Conservation (phyloP, 1,284 basidiomycete species). For the Papiliotrema terrestris region DNA sequence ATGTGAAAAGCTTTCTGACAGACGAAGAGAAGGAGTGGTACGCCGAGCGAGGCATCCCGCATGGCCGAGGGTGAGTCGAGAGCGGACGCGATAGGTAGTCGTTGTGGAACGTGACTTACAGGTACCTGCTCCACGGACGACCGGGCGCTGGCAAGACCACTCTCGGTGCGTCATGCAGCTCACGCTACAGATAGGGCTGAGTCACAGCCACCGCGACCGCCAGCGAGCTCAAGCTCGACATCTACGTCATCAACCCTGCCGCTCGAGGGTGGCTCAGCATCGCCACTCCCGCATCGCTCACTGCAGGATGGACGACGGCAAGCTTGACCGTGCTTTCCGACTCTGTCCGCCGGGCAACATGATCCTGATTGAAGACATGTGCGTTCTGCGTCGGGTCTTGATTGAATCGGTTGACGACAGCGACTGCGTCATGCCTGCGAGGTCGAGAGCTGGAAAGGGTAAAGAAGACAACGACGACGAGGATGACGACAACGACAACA, state of each 20-base stretch:
- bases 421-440: slow-evolving; percentile 11
- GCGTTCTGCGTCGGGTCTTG: not conserved
- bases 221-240: slow-evolving; percentile 22
- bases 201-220: slow-evolving; percentile 26
- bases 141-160: slow-evolving; percentile 35
- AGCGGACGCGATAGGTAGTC: no score
- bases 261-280: slow-evolving; percentile 24
- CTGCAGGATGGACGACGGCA: slow-evolving; percentile 32
- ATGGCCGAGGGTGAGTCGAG: slow-evolving; percentile 22
- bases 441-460: not conserved
- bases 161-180: slow-evolving; percentile 12
- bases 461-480: slow-evolving; percentile 1
- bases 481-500: not conserved
- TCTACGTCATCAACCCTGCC: slow-evolving; percentile 30
- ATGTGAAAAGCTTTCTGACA: slow-evolving; percentile 25
- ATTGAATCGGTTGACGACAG: slow-evolving; percentile 5
- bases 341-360: slow-evolving; percentile 22
- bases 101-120: no score
- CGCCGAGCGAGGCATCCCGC: slow-evolving; percentile 31
- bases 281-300: not conserved
- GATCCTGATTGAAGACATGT: slow-evolving; percentile 38
- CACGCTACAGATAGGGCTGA: not conserved
- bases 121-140: slow-evolving; percentile 27
- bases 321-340: slow-evolving; percentile 24
- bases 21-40: slow-evolving; percentile 28